A percentile compares a stretch with the other conserved stretches of the same genome.
Evolutionary conservation across 192 early-diverging fungal species (phyloP).

Genomic region (Coemansia sp.): DNA sequence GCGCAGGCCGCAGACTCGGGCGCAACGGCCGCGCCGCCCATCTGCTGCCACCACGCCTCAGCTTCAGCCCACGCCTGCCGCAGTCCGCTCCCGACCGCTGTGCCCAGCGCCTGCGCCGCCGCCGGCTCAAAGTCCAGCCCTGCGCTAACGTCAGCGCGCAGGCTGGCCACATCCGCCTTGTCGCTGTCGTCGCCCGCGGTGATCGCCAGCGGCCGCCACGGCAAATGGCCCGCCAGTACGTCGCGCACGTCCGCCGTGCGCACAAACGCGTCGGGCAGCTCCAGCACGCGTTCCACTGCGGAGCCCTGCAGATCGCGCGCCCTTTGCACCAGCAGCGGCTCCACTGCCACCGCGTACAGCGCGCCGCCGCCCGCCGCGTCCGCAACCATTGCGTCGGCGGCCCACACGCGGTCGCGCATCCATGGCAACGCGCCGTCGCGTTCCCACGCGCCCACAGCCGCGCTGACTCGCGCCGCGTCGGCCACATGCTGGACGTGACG

Average conservation of each 20-base stretch:
- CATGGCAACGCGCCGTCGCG: not conserved
- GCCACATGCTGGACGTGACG: conserved; percentile 7
- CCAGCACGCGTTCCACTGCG: conserved; percentile 14
- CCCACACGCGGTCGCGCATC: conserved; percentile 14
- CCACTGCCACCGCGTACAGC: conserved; percentile 13
- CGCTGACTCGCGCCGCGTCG: conserved; percentile 18
- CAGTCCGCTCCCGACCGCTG: conserved; percentile 3
- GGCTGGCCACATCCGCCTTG: not conserved
- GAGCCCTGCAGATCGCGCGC: conserved; percentile 14
- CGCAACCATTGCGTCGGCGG: conserved; percentile 4
- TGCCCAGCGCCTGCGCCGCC: conserved; percentile 9
- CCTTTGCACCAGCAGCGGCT: conserved; percentile 25
- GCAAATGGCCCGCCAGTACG: conserved; percentile 20
- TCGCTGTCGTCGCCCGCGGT: not conserved
- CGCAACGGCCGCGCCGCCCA: conserved; percentile 22
- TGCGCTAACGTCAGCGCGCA: conserved; percentile 6
- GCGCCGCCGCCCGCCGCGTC: not conserved
- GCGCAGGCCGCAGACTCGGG: conserved; percentile 20
- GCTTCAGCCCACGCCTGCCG: conserved; percentile 25
- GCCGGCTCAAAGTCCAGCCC: conserved; percentile 19
- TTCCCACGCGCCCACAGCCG: conserved; percentile 13
- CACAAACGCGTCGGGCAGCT: conserved; percentile 12
- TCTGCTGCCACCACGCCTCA: conserved; percentile 43
- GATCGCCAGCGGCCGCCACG: conserved; percentile 25
- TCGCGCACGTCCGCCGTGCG: conserved; percentile 1